Evolutionary conservation across 805 yeast species (phyloP), one percentile per base, ranked within the genome.

Genomic region (Barnettozyma sp.): DNA sequence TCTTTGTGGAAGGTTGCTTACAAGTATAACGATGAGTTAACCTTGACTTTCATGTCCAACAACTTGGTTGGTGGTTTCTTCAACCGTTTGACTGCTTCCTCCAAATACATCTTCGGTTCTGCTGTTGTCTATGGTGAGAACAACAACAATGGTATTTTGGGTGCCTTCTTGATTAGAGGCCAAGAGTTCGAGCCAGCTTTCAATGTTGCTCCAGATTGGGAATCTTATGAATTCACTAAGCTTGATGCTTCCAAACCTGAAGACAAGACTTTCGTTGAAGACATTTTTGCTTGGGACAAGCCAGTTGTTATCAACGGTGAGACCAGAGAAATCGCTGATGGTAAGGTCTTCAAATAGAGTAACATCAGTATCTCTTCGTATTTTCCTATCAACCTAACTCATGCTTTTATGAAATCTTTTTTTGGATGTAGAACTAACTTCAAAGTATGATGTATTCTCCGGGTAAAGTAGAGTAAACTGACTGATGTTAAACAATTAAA

Each of bases 171-270:
- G 59, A 80, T 90, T 59, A 87, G 97, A 72, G 98, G 98, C 56
- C 85, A 90, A 68, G 95, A 90, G 44, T 68, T 54, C 60, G 74
- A 54, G 39, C 95, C 97, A 64, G 98, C 96, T 46, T 86, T 90
- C 59, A 83, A 90, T 49, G 97, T 92, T 64, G 98, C 97, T 59
- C 97, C 98, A 65, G 98, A 92, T 70, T 87, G 95, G 94, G 97
- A 90, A 71, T 85, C 96, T 33, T 90, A 85, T 71, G 59, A 62
- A 41, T 86, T 75, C 82, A 68, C 76, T 60, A 79, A 84, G 71
- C 72, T 90, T 58, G 97, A 90, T 61, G 74, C 81, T 43, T 54
- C 86, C 55, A 75, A 76, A 51, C 76, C 74, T 50, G 92, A 76
- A 60, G 84, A 74, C 72, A 80, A 73, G 66, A 83, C 71, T 46